Evolutionary conservation across 2,329 filamentous ascomycete species (phyloP).

Genomic region (Penicillium crustosum): DNA sequence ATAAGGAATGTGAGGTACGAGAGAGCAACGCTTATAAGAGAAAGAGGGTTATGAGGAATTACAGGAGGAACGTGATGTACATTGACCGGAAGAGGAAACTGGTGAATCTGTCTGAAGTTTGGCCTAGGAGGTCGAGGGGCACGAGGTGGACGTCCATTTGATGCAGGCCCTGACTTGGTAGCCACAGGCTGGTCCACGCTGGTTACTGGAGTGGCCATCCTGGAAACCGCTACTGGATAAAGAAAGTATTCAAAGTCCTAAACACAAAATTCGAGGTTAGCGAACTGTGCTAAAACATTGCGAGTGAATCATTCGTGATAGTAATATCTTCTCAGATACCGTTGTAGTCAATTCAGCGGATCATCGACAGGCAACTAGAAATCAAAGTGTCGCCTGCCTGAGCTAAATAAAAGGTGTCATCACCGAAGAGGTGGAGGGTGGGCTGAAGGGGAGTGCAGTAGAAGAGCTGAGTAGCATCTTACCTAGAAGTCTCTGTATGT

Average conservation of each 20-base stretch:
- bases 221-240: conserved; percentile 26
- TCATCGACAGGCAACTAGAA: conserved; percentile 53
- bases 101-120: conserved; percentile 75
- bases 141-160: conserved; percentile 25
- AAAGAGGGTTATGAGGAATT: conserved; percentile 89
- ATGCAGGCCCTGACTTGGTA: conserved; percentile 17
- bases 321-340: conserved; percentile 76
- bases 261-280: conserved; percentile 19
- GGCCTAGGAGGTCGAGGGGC: conserved; percentile 38
- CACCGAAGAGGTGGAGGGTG: conserved; percentile 39
- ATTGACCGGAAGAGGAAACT: conserved; percentile 74
- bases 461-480: conserved; percentile 16
- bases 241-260: conserved; percentile 13
- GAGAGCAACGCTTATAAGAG: conserved; percentile 75
- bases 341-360: conserved; percentile 81
- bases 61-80: conserved; percentile 83
- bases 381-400: conserved; percentile 52
- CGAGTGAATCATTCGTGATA: conserved; percentile 8
- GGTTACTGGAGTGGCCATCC: conserved; percentile 28
- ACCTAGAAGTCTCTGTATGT: conserved; percentile 15
- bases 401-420: conserved; percentile 47
- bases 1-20: conserved; percentile 74
- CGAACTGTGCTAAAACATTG: conserved; percentile 23
- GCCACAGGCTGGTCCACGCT: conserved; percentile 18
- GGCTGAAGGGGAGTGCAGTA: conserved; percentile 12